Percentiles rank a stretch among this genome's conserved stretches.
Evolutionary conservation across 2,329 filamentous ascomycete genomes (phyloP).

Genomic region (Lasiodiplodia citricola): DNA sequence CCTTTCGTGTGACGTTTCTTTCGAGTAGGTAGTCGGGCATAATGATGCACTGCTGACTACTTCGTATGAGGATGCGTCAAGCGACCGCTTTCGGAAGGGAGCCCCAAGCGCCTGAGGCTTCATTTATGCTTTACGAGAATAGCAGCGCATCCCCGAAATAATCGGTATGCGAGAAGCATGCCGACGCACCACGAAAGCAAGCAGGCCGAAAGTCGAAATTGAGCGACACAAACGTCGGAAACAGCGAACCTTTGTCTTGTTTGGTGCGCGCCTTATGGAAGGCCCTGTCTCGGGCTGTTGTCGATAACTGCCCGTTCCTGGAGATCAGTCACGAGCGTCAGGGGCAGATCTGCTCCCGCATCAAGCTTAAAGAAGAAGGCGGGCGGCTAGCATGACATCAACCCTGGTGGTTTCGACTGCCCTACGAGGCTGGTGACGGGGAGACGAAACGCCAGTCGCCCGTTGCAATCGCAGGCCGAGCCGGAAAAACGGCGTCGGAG

Average conservation of each 20-base stretch:
- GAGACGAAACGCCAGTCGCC: not conserved
- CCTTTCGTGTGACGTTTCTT: not conserved
- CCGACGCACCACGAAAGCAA: not conserved
- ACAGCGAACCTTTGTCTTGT: not conserved
- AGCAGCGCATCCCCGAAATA: not conserved
- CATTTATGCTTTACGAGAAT: not conserved
- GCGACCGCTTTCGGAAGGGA: not conserved
- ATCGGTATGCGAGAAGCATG: not conserved
- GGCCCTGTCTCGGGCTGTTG: conserved; percentile 12
- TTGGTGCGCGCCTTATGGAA: conserved; percentile 5
- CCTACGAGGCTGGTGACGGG: conserved; percentile 6
- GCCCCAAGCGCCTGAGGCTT: not conserved
- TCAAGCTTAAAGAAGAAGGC: conserved; percentile 11
- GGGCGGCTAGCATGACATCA: conserved; percentile 2
- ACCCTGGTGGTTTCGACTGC: not conserved
- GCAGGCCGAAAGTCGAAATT: not conserved
- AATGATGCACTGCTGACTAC: not conserved
- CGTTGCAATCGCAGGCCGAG: conserved; percentile 13
- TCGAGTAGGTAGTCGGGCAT: not conserved
- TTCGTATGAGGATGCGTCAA: not conserved
- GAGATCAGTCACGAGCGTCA: conserved; percentile 17
- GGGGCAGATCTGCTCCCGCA: not conserved
- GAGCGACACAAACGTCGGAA: not conserved
- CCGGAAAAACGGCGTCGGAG: conserved; percentile 10
- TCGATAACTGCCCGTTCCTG: conserved; percentile 18